Evolutionary conservation across 2,329 filamentous ascomycete species (phyloP), one percentile per base, ranked within the genome.

Genomic region (Exophiala oligosperma): DNA sequence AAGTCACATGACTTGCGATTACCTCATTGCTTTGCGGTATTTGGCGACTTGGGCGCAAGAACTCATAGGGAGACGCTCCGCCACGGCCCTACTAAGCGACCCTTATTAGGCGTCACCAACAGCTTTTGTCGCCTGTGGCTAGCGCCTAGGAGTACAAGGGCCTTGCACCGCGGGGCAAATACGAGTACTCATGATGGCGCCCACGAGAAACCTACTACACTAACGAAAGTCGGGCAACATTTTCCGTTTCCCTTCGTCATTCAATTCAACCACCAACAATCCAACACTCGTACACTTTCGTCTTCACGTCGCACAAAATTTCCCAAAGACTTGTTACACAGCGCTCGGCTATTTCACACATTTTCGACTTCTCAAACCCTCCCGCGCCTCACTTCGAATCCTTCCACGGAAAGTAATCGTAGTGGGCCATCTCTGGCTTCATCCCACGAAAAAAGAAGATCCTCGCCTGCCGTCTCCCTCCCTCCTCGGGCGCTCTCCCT

Each of bases 381-480:
- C 43, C 43, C 21, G 21, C 17, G 4, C n/a, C 9, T 26, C 21
- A 5, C 12, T 46, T 23, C 17, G 32, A 35, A 35, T 35, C 32
- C 7, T 35, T 9, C 46, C 24, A 28, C 24, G 24, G 26, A 48
- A 28, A 29, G 46, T 29, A 8, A n/a, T 48, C 46, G 24, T 35
- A 35, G 32, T 35, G 32, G 32, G 32, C 32, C 32, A 9, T 35
- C 9, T 35, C 32, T 35, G 32, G 32, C 24, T 29, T 26, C 26
- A 6, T 28, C 24, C 46, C 8, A 28, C 26, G 9, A 29, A 48
- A 48, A 48, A 26, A 14, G 17, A 26, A 46, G 43, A 46, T 29
- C 46, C 28, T 48, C 46, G 17, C 46, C 46, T 48, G 28, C 49
- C 46, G 37, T 56, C 52, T 54, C 52, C 54, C 46, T 46, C 35